phyloP scores from a whole-genome alignment of 2,329 filamentous ascomycete species.

The Paraphaeosphaeria minitans region DNA sequence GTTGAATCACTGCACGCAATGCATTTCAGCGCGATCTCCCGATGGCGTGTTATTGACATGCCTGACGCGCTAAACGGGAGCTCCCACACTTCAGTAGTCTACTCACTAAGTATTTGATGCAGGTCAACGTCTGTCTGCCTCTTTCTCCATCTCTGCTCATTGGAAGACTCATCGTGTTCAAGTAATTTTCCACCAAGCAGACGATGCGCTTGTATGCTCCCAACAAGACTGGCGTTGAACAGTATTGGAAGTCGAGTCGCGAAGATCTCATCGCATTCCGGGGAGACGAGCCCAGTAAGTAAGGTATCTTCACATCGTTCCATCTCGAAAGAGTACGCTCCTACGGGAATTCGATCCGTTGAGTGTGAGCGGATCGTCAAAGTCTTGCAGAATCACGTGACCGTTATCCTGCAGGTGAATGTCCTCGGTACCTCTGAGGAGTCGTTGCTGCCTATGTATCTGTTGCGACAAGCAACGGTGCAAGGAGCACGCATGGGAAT shows the following conservation, averaged over 20 bases:
- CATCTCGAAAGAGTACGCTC: not conserved
- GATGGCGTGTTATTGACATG: not conserved
- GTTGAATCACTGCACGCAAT: not conserved
- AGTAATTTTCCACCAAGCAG: not conserved
- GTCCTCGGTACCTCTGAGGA: not conserved
- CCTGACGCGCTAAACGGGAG: not conserved
- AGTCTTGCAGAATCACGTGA: too few species aligned
- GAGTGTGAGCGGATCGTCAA: not conserved
- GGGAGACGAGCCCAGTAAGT: not conserved
- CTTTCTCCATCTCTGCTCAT: not conserved
- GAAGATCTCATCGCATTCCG: not conserved
- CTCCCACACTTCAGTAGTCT: not conserved
- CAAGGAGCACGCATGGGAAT: not conserved
- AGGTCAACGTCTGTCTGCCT: not conserved
- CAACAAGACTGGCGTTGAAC: not conserved
- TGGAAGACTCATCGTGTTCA: not conserved
- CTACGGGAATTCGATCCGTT: not conserved
- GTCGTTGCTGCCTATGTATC: not conserved
- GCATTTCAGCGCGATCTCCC: not conserved
- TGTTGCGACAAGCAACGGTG: not conserved
- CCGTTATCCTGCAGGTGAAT: too few species aligned
- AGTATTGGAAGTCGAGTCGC: not conserved
- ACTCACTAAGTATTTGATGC: not conserved
- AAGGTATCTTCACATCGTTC: not conserved
- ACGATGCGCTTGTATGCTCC: not conserved